phyloP scores from a whole-genome alignment of 1,139 yeast species.

The Nadsonia commutata region DNA sequence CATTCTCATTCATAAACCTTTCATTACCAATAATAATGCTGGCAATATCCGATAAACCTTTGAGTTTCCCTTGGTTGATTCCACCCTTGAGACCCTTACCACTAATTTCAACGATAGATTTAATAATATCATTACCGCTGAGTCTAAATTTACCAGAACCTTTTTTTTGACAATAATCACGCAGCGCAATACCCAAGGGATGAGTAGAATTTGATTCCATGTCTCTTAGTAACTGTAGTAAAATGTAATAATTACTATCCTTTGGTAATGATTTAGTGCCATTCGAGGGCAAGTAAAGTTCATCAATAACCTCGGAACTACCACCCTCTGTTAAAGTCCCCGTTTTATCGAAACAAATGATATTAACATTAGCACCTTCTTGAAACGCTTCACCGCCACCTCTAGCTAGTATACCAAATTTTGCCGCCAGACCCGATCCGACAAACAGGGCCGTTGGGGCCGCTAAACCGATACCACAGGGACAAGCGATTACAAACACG shows the following conservation, averaged over 20 bases:
- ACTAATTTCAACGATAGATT: slow-evolving; percentile 34
- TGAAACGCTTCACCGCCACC: slow-evolving; percentile 80
- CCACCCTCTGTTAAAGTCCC: slow-evolving; percentile 53
- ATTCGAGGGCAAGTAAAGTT: slow-evolving; percentile 6
- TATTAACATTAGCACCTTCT: slow-evolving; percentile 49
- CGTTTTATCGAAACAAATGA: slow-evolving; percentile 66
- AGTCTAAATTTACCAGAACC: slow-evolving; percentile 6
- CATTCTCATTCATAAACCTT: slow-evolving; percentile 33
- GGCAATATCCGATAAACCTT: slow-evolving; percentile 4
- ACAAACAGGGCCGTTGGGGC: slow-evolving; percentile 90
- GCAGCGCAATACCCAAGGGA: slow-evolving; percentile 51
- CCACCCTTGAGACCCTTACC: slow-evolving; percentile 46
- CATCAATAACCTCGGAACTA: slow-evolving; percentile 41
- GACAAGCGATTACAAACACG: slow-evolving; percentile 81
- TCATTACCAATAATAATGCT: slow-evolving; percentile 56
- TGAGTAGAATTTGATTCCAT: slow-evolving; percentile 55
- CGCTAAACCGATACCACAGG: slow-evolving; percentile 83
- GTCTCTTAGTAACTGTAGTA: slow-evolving; percentile 37
- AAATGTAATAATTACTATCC: not conserved
- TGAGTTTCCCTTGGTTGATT: slow-evolving; percentile 15
- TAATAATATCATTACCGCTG: slow-evolving; percentile 19
- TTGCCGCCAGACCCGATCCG: slow-evolving; percentile 78
- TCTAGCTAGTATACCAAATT: slow-evolving; percentile 58
- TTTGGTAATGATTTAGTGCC: not conserved
- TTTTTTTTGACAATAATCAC: slow-evolving; percentile 26